Base-by-base conservation (phyloP, 1,139 yeast species). In the Diutina sp. region DNA sequence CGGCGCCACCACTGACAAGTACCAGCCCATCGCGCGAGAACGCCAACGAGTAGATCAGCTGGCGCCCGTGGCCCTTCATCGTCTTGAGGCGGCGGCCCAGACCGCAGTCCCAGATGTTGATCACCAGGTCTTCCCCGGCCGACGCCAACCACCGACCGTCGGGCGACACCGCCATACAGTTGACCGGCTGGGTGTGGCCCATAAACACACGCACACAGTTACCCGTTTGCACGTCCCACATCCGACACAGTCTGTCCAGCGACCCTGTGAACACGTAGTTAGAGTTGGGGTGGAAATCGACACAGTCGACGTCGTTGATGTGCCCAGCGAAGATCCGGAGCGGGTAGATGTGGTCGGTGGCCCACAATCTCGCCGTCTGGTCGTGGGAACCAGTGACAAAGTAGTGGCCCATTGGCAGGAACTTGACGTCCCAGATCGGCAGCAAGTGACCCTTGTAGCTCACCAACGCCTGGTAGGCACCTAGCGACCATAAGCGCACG, bases 381-480 rank as follows among this genome's bases (percentile, higher is more conserved):
- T 95, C 99, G 66, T 91, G 97, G 4, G 97, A 90, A 0, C 96
- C 97, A 0, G 97, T 90, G 12, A 95, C 97, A 70, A 95, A 95
- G 72, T 95, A 95, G 71, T 93, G 98, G 2, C 99, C 99, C 65
- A 88, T 74, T 1, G 99, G 99, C 4, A 96, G 85, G 66, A 90
- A 93, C 63, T 87, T 82, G 6, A 93, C 97, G 67, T 95, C 99
- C 99, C 99, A 95, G 35, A 95, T 87, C 1, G 99, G 98, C 62
- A 88, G 96, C 64, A 85, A 90, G 68, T 95, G 99, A 5, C 98
- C 98, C 67, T 89, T 90, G 70, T 93, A 93, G n/a, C 93, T 82
- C 2, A 93, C 99, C 55, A 95, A 76, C 1, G 96, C 85, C 0
- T 95, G 83, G 66, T 83, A 90, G 1, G 98, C 88, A 66, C 93